Evolutionary conservation across 2,329 filamentous ascomycete genomes (phyloP).

Genomic region (Botryotinia narcissicola): DNA sequence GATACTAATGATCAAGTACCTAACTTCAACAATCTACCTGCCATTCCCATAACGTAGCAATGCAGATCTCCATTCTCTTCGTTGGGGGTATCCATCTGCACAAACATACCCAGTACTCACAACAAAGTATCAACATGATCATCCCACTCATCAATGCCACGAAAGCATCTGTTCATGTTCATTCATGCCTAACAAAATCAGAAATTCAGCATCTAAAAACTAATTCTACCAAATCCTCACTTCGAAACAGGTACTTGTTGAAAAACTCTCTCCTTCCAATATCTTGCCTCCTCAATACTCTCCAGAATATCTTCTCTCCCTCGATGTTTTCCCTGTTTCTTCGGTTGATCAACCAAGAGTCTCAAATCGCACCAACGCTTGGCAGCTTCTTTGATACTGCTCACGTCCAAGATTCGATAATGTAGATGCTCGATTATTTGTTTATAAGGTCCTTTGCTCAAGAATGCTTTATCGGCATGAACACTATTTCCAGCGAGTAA

Average conservation of each 20-base stretch:
- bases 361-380: constrained; percentile 72
- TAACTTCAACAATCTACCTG: neutral
- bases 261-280: constrained; percentile 74
- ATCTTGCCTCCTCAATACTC: constrained; percentile 88
- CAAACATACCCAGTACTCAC: neutral
- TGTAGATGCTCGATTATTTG: constrained; percentile 74
- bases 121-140: neutral
- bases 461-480: constrained; percentile 82
- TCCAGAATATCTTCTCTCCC: constrained; percentile 89
- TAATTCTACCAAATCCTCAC: neutral
- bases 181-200: neutral
- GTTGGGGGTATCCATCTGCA: neutral
- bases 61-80: neutral
- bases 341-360: constrained; percentile 60
- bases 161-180: neutral
- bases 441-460: constrained; percentile 71
- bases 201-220: neutral
- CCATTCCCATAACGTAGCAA: neutral
- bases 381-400: constrained; percentile 85
- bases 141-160: neutral
- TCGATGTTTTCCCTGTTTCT: constrained; percentile 75
- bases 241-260: constrained; percentile 15
- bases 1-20: neutral
- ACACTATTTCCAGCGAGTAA: constrained; percentile 90
- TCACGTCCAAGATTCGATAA: constrained; percentile 90